Base-by-base conservation (phyloP, 2,329 filamentous ascomycete genomes). In the Hirsutella minnesotensis region DNA sequence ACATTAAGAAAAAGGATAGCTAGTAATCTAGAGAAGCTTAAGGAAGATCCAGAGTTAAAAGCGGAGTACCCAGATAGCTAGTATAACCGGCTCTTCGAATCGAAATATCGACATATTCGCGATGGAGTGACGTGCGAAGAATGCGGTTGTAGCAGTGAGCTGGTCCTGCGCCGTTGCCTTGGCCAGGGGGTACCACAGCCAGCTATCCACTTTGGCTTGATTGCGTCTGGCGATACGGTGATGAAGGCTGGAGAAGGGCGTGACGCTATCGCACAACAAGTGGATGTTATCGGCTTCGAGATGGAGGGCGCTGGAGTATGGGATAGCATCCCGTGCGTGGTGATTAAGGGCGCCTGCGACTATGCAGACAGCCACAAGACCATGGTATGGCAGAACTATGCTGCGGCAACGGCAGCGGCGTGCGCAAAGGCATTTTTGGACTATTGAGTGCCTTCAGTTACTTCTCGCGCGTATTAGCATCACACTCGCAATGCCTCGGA, bases 161-260 rank as follows among this genome's bases (percentile, higher is more conserved):
- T 67, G 12, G 58, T 55, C 5, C 56, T 53, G 5, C 59, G 55
- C 9, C 53, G 63, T 16, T 43, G 24, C 40, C 59, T 41, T 42
- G 4, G 53, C n/a, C 12, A 12, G 16, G 7, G 30, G 15, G 9
- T 29, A 29, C 41, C 35, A 24, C 24, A 43, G 3, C 49, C 45
- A 4, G 30, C 27, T 5, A 42, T 68, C 0, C 60, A 65, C 38
- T 50, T 68, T 24, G 66, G 66, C 0, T 41, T 47, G 0, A 56
- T 69, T 3, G 66, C 55, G 4, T 67, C 63, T 1, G 63, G 57
- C 15, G 58, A 69, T 39, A 54, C 52, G 1, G 61, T 70, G 1
- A 62, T 71, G 46, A 66, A 63, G 12, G 51, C 46, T 9, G 61
- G 57, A 2, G 39, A 50, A 12, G 47, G 58, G 15, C 57, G 66